Evolutionary conservation across 2,329 filamentous ascomycete species (phyloP).

Genomic region (Dichotomopilus funicola): DNA sequence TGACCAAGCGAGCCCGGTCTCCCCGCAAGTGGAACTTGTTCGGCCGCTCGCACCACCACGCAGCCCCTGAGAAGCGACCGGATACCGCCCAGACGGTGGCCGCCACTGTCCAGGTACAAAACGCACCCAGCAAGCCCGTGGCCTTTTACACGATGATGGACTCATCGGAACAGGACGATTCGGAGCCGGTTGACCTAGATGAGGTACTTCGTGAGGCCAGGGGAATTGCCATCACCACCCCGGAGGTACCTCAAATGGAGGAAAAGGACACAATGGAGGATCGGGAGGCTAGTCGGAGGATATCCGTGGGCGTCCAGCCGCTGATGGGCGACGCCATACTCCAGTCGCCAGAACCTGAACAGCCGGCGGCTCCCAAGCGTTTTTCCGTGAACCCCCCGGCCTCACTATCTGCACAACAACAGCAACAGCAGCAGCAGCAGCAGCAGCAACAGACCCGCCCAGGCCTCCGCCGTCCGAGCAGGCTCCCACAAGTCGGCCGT

Average conservation of each 20-base stretch:
- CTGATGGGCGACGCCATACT: background rate
- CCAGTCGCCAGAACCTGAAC: background rate
- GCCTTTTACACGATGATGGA: constrained; percentile 59
- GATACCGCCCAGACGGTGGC: constrained; percentile 35
- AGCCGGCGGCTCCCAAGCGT: background rate
- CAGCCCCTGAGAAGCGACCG: constrained; percentile 33
- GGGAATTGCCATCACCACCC: constrained; percentile 28
- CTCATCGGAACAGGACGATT: constrained; percentile 46
- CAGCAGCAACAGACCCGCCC: constrained; percentile 7
- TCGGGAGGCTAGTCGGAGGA: constrained; percentile 3
- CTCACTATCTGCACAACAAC: background rate
- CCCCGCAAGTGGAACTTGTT: constrained; percentile 61
- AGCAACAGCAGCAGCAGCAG: background rate
- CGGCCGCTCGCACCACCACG: constrained; percentile 45
- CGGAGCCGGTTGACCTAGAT: constrained; percentile 35
- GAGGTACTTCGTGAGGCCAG: constrained; percentile 46
- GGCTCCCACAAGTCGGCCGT: constrained; percentile 74
- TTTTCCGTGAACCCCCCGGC: constrained; percentile 6
- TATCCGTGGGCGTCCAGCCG: constrained; percentile 11
- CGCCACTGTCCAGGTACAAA: constrained; percentile 38
- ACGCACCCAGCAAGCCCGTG: constrained; percentile 43
- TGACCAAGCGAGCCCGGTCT: constrained; percentile 48
- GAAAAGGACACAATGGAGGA: background rate
- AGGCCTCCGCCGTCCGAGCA: constrained; percentile 43
- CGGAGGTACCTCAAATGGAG: constrained; percentile 7